These are phyloP conservation scores for Fusarium sp. DNA, from an alignment of 2,329 filamentous ascomycete species.

Conservation along the genomic window DNA sequence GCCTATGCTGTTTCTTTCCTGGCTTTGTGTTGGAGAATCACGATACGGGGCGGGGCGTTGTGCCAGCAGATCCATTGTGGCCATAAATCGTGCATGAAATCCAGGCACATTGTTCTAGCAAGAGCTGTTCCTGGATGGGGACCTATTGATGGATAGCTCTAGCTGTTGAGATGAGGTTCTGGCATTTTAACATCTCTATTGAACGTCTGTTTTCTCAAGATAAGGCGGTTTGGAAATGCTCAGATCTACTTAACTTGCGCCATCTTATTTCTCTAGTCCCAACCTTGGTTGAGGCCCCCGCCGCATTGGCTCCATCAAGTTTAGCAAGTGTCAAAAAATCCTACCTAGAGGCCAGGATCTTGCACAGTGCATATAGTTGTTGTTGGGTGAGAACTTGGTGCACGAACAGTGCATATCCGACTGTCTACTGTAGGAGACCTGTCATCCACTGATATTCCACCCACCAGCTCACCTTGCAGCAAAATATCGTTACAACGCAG, in stretches of 20 bases:
- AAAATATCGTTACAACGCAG: slow-evolving; percentile 44
- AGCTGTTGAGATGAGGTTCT: slow-evolving; percentile 4
- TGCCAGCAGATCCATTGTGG: slow-evolving; percentile 45
- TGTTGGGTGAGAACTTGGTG: too few relatives aligned
- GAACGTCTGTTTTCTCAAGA: not conserved
- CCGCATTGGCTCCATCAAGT: slow-evolving; percentile 25
- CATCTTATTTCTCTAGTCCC: slow-evolving; percentile 37
- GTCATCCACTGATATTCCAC: slow-evolving; percentile 33
- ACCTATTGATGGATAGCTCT: not conserved
- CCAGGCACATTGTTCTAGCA: slow-evolving; percentile 41
- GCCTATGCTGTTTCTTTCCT: slow-evolving; percentile 30
- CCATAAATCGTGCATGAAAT: slow-evolving; percentile 41
- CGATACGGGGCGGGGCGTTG: slow-evolving; percentile 43
- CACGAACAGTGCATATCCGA: not conserved
- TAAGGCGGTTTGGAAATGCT: slow-evolving; percentile 23
- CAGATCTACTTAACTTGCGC: slow-evolving; percentile 35
- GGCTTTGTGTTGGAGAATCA: slow-evolving; percentile 36
- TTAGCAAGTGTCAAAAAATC: slow-evolving; percentile 23
- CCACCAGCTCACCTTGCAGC: slow-evolving; percentile 47
- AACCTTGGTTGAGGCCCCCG: slow-evolving; percentile 37
- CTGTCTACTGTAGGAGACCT: slow-evolving; percentile 27
- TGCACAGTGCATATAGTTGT: slow-evolving; percentile 30
- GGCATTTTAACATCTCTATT: not conserved
- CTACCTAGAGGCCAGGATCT: slow-evolving; percentile 14
- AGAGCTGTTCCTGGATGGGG: slow-evolving; percentile 30